Base-by-base conservation (phyloP, 495 filamentous ascomycete genomes). In the Penicillium bialowiezense region DNA sequence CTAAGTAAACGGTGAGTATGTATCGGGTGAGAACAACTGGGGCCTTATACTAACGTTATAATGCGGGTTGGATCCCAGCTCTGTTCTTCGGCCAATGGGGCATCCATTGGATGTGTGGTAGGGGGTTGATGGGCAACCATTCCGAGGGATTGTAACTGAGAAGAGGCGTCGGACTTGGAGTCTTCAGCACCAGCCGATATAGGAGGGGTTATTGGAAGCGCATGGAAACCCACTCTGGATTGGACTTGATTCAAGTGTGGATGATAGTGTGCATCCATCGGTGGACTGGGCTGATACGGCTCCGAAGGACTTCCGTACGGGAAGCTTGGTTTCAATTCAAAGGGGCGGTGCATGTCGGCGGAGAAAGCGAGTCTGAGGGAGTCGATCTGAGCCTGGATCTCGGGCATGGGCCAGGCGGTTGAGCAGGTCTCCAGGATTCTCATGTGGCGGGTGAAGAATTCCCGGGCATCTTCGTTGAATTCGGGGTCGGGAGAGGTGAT, bases 391-490 rank as follows among this genome's bases (percentile, higher is more conserved):
- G 83, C 81, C 62, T 95, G 85, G 73, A 97, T 89, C 58, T 97
- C 91, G 10, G 88, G 88, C 79, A 95, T 90, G 10, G 92, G 89
- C 87, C 90, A 97, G 6, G 86, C 80, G 32, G 78, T 73, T 52
- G 85, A 87, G 63, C 89, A 95, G 36, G 82, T 86, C 66, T 98
- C 93, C 29, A 98, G 72, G 18, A 98, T 87, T 41, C 91, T 84
- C 93, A 98, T 97, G 52, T 97, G 92, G 19, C 95, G 82, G 3
- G 87, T 89, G 56, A 98, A 97, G 55, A 87, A 97, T 41, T 95
- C 89, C 28, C 89, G 81, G 15, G 92, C 89, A 59, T 96, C 89
- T 12, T 74, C 72, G 56, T 92, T 89, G 49, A 96, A 80, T 38
- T 91, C 87, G 4, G 91, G 89, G 67, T 97, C 90, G 29, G 93